phyloP scores from a whole-genome alignment of 2,329 filamentous ascomycete species.

The Knufia petricola region DNA sequence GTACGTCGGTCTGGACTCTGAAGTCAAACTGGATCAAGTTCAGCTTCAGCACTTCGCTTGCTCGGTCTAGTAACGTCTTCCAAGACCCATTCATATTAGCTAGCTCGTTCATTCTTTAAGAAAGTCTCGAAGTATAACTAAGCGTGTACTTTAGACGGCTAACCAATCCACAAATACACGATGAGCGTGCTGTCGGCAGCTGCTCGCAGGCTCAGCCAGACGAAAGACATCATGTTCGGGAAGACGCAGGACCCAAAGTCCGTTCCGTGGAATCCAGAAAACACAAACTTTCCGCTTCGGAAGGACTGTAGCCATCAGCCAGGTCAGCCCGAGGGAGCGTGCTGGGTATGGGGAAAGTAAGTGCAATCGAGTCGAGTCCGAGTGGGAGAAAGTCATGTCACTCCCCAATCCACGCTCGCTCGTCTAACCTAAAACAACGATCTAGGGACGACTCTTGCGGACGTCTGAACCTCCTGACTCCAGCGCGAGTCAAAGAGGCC shows the following conservation, averaged over 20 bases:
- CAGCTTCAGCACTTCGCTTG: background rate
- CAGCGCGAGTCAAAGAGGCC: constrained; percentile 44
- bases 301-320: constrained; percentile 44
- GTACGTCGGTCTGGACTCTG: too few relatives aligned
- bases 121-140: too few relatives aligned
- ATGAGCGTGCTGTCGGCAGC: constrained; percentile 13
- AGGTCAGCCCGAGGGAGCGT: constrained; percentile 45
- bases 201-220: constrained; percentile 31
- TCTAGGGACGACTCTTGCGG: constrained; percentile 28
- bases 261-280: constrained; percentile 47
- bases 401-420: background rate
- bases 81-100: too few relatives aligned
- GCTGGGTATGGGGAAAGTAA: constrained; percentile 41
- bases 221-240: constrained; percentile 37
- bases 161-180: background rate
- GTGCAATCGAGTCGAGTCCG: too few relatives aligned
- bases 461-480: constrained; percentile 48
- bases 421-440: background rate
- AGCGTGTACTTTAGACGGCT: too few relatives aligned
- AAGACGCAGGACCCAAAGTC: constrained; percentile 34
- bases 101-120: too few relatives aligned
- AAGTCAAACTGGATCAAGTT: too few relatives aligned
- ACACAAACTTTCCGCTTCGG: constrained; percentile 42
- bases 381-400: too few relatives aligned
- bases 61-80: too few relatives aligned